phyloP scores from a whole-genome alignment of 345 rosid genomes.

The Ceriops decandra region DNA sequence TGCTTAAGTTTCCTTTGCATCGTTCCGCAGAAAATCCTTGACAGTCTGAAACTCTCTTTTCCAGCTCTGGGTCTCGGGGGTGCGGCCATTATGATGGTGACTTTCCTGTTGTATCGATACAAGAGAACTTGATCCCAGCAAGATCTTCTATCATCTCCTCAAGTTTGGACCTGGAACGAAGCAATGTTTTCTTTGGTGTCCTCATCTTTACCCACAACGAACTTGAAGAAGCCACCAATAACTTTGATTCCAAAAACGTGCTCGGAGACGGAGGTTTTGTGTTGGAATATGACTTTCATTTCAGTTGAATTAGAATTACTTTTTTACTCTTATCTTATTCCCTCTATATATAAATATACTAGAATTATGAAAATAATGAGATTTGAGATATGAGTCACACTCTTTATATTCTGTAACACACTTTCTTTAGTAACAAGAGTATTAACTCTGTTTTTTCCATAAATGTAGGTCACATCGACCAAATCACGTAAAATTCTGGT shows the following conservation, averaged over 20 bases:
- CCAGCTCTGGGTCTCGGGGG: slow-evolving; percentile 41
- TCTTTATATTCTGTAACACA: too few relatives aligned
- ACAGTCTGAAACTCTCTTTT: neutral
- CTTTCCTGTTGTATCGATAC: slow-evolving; percentile 10
- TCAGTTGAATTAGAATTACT: too few relatives aligned
- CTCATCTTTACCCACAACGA: slow-evolving; percentile 12
- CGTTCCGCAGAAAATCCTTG: neutral
- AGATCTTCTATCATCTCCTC: slow-evolving; percentile 24
- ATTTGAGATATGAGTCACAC: too few relatives aligned
- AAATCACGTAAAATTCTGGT: too few relatives aligned
- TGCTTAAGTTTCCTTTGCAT: neutral
- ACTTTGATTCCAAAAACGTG: neutral
- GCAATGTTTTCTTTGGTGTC: slow-evolving; percentile 3
- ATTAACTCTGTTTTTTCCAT: too few relatives aligned
- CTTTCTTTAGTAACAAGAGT: too few relatives aligned
- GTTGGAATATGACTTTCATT: too few relatives aligned
- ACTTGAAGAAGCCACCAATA: slow-evolving; percentile 18
- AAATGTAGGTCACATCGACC: too few relatives aligned
- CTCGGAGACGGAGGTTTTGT: slow-evolving; percentile 20
- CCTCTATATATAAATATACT: too few relatives aligned
- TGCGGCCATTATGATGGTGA: slow-evolving; percentile 15
- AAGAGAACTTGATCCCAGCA: slow-evolving; percentile 23
- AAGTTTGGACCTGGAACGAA: slow-evolving; percentile 36
- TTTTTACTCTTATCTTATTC: too few relatives aligned
- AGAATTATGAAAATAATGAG: too few relatives aligned